Percentiles rank a stretch among this genome's conserved stretches.
phyloP scores from a whole-genome alignment of 208 protist genomes.

The Trypanosoma mega region DNA sequence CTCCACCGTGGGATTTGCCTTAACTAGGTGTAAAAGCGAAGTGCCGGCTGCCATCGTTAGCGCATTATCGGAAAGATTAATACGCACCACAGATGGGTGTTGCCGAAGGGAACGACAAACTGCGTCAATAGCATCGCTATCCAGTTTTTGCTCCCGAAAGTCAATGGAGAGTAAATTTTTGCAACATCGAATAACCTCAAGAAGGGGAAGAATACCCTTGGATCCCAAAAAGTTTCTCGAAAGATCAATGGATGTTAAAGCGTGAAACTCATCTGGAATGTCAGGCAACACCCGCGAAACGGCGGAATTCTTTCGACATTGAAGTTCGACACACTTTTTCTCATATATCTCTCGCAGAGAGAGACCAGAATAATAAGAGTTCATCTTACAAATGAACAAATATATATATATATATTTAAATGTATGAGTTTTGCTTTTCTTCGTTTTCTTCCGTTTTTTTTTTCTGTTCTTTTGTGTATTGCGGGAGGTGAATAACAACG shows the following conservation, averaged over 20 bases:
- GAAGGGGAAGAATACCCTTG: slow-evolving; percentile 70
- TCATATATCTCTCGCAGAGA: slow-evolving; percentile 80
- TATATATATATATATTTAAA: slow-evolving; percentile 16
- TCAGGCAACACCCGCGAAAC: slow-evolving; percentile 48
- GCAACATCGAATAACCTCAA: slow-evolving; percentile 71
- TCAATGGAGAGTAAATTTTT: slow-evolving; percentile 46
- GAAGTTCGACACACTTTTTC: slow-evolving; percentile 59
- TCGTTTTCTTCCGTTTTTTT: too few species aligned
- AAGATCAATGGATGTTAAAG: slow-evolving; percentile 61
- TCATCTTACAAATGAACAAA: slow-evolving; percentile 7
- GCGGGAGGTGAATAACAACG: too few species aligned
- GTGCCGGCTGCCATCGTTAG: slow-evolving; percentile 67
- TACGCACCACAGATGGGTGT: slow-evolving; percentile 57
- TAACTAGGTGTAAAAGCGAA: slow-evolving; percentile 66
- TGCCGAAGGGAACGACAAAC: slow-evolving; percentile 49
- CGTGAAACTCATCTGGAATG: slow-evolving; percentile 62
- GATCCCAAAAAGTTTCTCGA: slow-evolving; percentile 86
- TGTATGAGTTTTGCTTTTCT: too few species aligned
- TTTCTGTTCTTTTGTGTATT: too few species aligned
- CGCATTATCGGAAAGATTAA: slow-evolving; percentile 85
- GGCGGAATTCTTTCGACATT: slow-evolving; percentile 63
- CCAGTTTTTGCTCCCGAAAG: slow-evolving; percentile 61
- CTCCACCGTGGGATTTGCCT: slow-evolving; percentile 57
- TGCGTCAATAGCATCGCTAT: slow-evolving; percentile 53
- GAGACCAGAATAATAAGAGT: slow-evolving; percentile 46